Base-by-base conservation (phyloP, 192 early-diverging fungal genomes). In the Umbelopsis sp. region DNA sequence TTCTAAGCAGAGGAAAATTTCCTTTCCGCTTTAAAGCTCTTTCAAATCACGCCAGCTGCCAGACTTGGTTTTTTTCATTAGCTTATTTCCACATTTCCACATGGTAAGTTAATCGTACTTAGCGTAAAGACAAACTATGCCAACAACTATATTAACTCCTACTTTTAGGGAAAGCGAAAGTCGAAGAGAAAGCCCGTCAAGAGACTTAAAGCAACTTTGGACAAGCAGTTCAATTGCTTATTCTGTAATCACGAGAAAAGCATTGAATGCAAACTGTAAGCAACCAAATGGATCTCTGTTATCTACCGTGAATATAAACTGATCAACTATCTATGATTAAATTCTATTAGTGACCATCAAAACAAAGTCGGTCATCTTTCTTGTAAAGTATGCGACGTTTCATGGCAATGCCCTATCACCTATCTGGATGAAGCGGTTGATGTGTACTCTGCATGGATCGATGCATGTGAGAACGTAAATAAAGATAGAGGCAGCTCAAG, bases 371-470 rank as follows among this genome's bases (percentile, higher is more conserved):
- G 92, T 25, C 82, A 87, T 49, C 76, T 96, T 55, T 76, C 79
- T 58, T 97, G 96, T 81, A 86, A 89, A 49, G 81, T 91, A 37
- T 97, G 96, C 71, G 86, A 85, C 23, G 90, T 91, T 6, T 76
- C 78, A 49, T 95, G 86, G 77, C 89, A 94, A 67, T 84, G 90
- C 13, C 78, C 80, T 7, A 90, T 94, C 67, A 92, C 87, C 71
- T 74, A 82, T 46, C 79, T 98, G 11, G 85, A 85, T 65, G 91
- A 91, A 47, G 85, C 93, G 7, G 88, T 95, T 15, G 96, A 98
- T 77, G 92, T 98, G 11, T 98, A 98, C 67, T 85, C 85, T 30
- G 92, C 90, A 41, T 98, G 95, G 95, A 84, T 98, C 30, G 96
- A 97, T 80, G 87, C 91, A 1, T 90, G 87, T 69, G 92, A 94